Percentiles rank a stretch among this genome's conserved stretches.
Evolutionary conservation across 306 rosid genomes (phyloP).

Genomic region (Cucurbita moschata): DNA sequence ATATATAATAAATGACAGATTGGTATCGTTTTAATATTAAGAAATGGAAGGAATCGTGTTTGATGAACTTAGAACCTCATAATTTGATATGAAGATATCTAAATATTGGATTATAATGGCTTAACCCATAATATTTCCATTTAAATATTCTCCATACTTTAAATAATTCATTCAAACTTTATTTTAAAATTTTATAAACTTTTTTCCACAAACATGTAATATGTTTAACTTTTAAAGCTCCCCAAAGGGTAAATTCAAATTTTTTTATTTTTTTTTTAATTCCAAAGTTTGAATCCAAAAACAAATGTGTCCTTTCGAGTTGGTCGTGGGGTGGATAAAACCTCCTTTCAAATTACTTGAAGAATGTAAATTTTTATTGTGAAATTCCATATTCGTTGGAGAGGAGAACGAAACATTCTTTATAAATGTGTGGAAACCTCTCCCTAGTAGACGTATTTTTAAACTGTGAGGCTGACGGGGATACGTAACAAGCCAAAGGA

Average conservation of each 20-base stretch:
- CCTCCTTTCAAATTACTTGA: too few species aligned
- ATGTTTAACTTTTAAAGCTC: not conserved
- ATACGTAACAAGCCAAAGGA: too few species aligned
- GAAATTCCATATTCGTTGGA: too few species aligned
- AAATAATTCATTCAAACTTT: not conserved
- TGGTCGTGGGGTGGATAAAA: not conserved
- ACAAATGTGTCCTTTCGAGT: not conserved
- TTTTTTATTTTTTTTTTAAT: too few species aligned
- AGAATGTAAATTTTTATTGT: not conserved
- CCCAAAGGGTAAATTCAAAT: not conserved
- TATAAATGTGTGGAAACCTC: too few species aligned
- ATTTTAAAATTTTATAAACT: not conserved
- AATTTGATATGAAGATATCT: not conserved
- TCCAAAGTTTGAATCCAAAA: not conserved
- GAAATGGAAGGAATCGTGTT: not conserved
- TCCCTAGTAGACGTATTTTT: too few species aligned
- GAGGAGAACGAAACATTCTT: too few species aligned
- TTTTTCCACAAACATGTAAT: not conserved
- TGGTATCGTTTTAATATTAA: not conserved
- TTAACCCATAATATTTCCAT: not conserved
- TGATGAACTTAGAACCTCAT: not conserved
- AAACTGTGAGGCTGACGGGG: too few species aligned
- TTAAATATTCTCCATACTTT: not conserved
- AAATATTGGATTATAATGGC: not conserved
- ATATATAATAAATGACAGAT: not conserved